phyloP scores from a whole-genome alignment of 345 rosid genomes.

The Clarkia xantiana region DNA sequence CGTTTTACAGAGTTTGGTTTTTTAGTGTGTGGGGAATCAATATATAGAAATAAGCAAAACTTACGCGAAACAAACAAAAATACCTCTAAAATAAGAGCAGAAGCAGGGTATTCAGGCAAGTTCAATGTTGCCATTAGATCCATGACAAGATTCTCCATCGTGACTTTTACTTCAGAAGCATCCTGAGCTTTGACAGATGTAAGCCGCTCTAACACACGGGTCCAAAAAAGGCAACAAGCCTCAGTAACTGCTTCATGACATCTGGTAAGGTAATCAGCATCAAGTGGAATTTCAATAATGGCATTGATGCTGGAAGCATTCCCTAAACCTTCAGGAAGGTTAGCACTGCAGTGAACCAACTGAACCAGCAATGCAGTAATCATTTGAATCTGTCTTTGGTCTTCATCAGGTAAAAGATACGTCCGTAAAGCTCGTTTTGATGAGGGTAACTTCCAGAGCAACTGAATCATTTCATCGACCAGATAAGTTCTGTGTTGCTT shows the following conservation, averaged over 20 bases:
- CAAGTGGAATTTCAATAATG: conserved; percentile 51
- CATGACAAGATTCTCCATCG: conserved; percentile 82
- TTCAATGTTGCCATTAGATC: conserved; percentile 84
- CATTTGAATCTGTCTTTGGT: conserved; percentile 97
- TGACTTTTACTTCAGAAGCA: conserved; percentile 77
- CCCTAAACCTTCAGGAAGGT: conserved; percentile 70
- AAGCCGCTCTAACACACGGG: conserved; percentile 86
- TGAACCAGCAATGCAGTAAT: conserved; percentile 88
- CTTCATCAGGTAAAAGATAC: conserved; percentile 94
- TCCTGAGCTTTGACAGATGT: conserved; percentile 79
- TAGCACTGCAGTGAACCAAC: conserved; percentile 82
- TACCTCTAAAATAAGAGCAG: conserved; percentile 93
- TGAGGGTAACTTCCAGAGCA: conserved; percentile 79
- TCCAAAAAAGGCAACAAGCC: conserved; percentile 94
- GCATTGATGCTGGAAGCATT: conserved; percentile 42
- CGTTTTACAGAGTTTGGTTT: no score
- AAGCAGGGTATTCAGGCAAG: conserved; percentile 92
- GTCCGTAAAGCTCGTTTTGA: conserved; percentile 71
- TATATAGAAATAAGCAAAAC: background rate
- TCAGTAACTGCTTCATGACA: conserved; percentile 81
- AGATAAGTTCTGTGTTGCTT: conserved; percentile 73
- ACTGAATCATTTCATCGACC: conserved; percentile 75
- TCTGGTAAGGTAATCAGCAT: conserved; percentile 48
- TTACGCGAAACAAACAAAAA: background rate
- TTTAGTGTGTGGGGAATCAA: background rate